Percentiles rank a stretch among this genome's conserved stretches.
phyloP scores from a whole-genome alignment of 2,329 filamentous ascomycete genomes.

The Leptodontidium sp. region DNA sequence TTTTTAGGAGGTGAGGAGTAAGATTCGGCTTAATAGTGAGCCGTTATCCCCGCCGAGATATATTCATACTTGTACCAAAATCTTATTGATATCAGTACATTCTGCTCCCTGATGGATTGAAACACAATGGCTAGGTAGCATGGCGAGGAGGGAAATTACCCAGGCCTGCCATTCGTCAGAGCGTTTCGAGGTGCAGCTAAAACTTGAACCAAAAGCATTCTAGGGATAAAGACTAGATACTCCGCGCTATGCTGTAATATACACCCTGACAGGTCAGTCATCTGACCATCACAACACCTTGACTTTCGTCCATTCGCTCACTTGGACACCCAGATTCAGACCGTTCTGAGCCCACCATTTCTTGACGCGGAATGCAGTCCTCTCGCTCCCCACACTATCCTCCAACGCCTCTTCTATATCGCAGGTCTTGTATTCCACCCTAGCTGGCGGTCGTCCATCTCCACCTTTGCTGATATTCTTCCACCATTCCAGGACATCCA shows the following conservation, averaged over 20 bases:
- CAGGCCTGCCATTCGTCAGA: neutral
- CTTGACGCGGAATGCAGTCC: slow-evolving; percentile 75
- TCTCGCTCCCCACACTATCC: slow-evolving; percentile 71
- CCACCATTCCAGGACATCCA: slow-evolving; percentile 93
- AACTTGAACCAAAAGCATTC: neutral
- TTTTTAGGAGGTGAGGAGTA: neutral
- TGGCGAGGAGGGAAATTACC: no score
- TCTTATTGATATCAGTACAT: no score
- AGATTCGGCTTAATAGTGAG: neutral
- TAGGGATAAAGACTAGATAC: neutral
- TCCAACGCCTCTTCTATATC: slow-evolving; percentile 95
- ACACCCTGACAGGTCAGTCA: neutral
- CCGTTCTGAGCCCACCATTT: slow-evolving; percentile 87
- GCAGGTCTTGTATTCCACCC: slow-evolving; percentile 92
- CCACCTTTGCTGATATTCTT: slow-evolving; percentile 65
- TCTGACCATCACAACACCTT: slow-evolving; percentile 51
- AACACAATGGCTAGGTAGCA: no score
- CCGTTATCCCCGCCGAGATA: neutral
- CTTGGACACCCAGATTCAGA: slow-evolving; percentile 72
- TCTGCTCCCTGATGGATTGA: no score
- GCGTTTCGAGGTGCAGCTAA: neutral
- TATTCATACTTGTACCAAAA: no score
- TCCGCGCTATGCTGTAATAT: slow-evolving; percentile 8
- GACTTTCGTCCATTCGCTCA: slow-evolving; percentile 76
- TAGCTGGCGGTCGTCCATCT: slow-evolving; percentile 63